A percentile compares a stretch with the other conserved stretches of the same genome.
phyloP scores from a whole-genome alignment of 495 filamentous ascomycete genomes.

The Elasticomyces elasticus region DNA sequence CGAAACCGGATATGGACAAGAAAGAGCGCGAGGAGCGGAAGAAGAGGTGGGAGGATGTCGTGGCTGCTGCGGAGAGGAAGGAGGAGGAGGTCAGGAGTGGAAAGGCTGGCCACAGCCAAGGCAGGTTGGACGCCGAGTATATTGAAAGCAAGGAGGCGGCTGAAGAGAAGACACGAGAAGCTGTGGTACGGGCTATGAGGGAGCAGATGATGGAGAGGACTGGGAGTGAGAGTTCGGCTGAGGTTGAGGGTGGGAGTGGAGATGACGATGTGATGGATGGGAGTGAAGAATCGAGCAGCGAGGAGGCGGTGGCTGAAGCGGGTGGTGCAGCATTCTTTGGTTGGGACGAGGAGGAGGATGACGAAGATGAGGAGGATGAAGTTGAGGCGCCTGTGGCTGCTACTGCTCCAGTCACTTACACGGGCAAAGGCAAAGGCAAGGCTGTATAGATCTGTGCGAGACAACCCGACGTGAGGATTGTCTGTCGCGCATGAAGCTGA shows the following conservation, averaged over 20 bases:
- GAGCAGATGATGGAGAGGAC: constrained; percentile 35
- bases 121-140: constrained; percentile 75
- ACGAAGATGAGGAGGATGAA: constrained; percentile 46
- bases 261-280: constrained; percentile 28
- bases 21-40: constrained; percentile 77
- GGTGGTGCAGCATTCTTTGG: constrained; percentile 55
- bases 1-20: constrained; percentile 93
- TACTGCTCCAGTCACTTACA: constrained; percentile 15
- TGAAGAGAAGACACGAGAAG: constrained; percentile 71
- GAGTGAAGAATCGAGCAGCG: constrained; percentile 12
- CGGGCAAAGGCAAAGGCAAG: constrained; percentile 25
- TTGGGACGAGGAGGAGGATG: constrained; percentile 83
- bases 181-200: constrained; percentile 68
- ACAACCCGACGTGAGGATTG: too few relatives aligned
- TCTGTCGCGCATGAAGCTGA: too few relatives aligned
- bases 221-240: constrained; percentile 25
- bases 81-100: constrained; percentile 69
- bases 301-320: constrained; percentile 34
- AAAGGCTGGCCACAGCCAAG: constrained; percentile 38
- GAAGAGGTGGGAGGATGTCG: constrained; percentile 72
- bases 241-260: constrained; percentile 42
- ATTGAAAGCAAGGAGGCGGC: constrained; percentile 83
- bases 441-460: constrained; percentile 10
- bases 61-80: constrained; percentile 68
- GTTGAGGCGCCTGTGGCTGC: constrained; percentile 9